A percentile compares a stretch with the other conserved stretches of the same genome.
Evolutionary conservation across 805 yeast species (phyloP).

Genomic region (Sungouiozyma intestinalis): DNA sequence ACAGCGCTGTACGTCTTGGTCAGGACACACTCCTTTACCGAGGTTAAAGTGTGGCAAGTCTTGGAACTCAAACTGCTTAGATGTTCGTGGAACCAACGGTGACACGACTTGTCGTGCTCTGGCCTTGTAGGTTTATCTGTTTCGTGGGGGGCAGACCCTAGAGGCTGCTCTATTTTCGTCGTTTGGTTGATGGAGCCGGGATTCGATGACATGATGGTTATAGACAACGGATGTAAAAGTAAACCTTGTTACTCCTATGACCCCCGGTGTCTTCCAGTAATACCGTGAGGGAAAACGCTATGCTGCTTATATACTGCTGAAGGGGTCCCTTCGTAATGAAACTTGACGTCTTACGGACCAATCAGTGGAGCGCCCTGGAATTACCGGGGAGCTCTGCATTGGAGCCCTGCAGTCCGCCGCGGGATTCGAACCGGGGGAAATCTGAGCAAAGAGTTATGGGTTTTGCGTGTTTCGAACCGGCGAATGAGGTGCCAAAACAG

Average conservation of each 20-base stretch:
- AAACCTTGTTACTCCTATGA: too few relatives aligned
- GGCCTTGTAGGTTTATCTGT: not conserved
- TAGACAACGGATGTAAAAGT: too few relatives aligned
- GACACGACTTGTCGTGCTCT: not conserved
- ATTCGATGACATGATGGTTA: not conserved
- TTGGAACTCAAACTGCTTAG: not conserved
- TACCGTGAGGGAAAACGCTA: not conserved
- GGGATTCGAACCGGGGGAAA: too few relatives aligned
- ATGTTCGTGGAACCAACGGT: not conserved
- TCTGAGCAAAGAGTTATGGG: too few relatives aligned
- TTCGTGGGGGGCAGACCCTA: not conserved
- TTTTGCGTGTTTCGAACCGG: not conserved
- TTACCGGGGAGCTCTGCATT: not conserved
- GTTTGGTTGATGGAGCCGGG: slow-evolving; percentile 7
- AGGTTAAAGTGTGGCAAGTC: not conserved
- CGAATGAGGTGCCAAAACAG: not conserved
- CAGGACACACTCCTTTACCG: not conserved
- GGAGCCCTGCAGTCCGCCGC: too few relatives aligned
- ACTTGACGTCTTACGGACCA: not conserved
- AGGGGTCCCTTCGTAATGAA: not conserved
- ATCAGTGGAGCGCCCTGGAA: not conserved
- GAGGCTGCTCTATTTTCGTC: slow-evolving; percentile 3
- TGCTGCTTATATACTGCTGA: not conserved
- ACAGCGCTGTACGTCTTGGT: not conserved
- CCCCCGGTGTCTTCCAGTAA: too few relatives aligned